Percentiles rank a stretch among this genome's conserved stretches.
Conservation (phyloP, 257 asterid genomes). For the Scutellaria baicalensis region DNA sequence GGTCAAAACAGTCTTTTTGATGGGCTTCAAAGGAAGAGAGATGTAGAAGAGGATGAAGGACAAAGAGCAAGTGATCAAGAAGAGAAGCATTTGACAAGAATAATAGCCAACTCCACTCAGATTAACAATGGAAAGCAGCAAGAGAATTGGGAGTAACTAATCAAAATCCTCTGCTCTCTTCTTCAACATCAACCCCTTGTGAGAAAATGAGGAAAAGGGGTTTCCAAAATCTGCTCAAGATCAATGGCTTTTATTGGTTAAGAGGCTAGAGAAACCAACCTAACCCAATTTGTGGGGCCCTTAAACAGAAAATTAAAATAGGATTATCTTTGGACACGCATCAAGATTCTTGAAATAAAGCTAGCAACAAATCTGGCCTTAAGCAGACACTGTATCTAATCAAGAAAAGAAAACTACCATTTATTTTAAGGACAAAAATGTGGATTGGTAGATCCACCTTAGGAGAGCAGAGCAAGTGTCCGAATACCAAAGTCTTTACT, state of each 20-base stretch:
- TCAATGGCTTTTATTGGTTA: conserved; percentile 25
- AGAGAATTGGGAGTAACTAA: not conserved
- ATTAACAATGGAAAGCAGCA: conserved; percentile 26
- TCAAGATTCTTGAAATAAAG: conserved; percentile 3
- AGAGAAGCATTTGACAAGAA: conserved; percentile 46
- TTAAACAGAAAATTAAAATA: not conserved
- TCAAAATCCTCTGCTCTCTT: conserved; percentile 1
- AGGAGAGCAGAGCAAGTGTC: not conserved
- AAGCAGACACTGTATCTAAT: not conserved
- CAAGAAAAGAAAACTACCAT: not conserved
- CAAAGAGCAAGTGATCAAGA: conserved; percentile 53
- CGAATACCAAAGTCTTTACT: not conserved
- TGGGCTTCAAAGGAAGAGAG: conserved; percentile 29
- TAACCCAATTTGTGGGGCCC: conserved; percentile 35
- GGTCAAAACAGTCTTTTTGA: conserved; percentile 12
- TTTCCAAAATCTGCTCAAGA: conserved; percentile 19
- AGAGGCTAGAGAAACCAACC: conserved; percentile 38
- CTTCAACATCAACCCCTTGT: not conserved
- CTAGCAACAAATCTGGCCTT: not conserved
- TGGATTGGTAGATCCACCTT: not conserved
- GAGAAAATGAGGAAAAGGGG: conserved; percentile 20
- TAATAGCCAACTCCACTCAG: conserved; percentile 5
- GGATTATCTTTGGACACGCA: conserved; percentile 19
- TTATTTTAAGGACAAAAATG: not conserved
- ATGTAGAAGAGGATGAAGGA: conserved; percentile 49